phyloP scores from a whole-genome alignment of 2,329 filamentous ascomycete species.

The Didymella exigua region DNA sequence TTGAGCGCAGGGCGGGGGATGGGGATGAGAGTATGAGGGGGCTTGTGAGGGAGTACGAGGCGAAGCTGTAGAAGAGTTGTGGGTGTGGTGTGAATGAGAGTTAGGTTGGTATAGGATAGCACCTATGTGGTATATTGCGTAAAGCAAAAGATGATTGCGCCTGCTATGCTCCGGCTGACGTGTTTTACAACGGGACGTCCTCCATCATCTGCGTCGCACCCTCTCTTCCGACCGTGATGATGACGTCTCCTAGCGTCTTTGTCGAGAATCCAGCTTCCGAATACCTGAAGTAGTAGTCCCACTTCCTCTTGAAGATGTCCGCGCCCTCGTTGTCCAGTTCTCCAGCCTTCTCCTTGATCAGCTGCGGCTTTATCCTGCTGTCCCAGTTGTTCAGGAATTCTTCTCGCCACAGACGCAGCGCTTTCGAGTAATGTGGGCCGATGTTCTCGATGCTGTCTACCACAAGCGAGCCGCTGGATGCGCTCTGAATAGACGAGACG shows the following conservation, averaged over 20 bases:
- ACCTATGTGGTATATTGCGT: conserved; percentile 10
- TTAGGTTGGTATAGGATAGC: conserved; percentile 4
- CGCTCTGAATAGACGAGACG: conserved; percentile 66
- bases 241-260: conserved; percentile 74
- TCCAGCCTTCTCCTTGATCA: conserved; percentile 62
- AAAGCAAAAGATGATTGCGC: not conserved
- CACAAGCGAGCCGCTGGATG: conserved; percentile 66
- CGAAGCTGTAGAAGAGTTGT: not conserved
- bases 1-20: conserved; percentile 27
- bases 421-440: conserved; percentile 74
- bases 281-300: conserved; percentile 80
- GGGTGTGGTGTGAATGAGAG: not conserved
- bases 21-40: conserved; percentile 31
- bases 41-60: conserved; percentile 22
- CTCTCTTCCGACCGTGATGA: conserved; percentile 71
- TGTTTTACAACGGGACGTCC: conserved; percentile 63
- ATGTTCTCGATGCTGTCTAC: conserved; percentile 74
- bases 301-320: conserved; percentile 72
- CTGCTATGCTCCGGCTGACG: not conserved
- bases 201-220: conserved; percentile 72
- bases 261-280: conserved; percentile 75
- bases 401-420: conserved; percentile 70
- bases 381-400: conserved; percentile 69
- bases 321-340: conserved; percentile 70
- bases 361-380: conserved; percentile 62